phyloP scores from a whole-genome alignment of 345 rosid species.

The Eutrema yunnanense region DNA sequence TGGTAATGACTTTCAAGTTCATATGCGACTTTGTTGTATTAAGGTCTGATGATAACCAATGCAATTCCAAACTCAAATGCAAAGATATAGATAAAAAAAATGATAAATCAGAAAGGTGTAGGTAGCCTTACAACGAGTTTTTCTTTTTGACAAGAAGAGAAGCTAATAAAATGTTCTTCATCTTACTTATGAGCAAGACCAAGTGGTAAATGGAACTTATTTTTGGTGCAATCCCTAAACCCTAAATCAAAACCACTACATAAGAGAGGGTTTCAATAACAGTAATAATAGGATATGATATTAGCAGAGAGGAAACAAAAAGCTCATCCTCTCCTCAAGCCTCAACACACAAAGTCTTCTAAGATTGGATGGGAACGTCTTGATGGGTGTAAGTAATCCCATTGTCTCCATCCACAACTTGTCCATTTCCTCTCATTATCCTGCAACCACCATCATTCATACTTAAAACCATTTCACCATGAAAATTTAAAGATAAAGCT shows the following conservation, averaged over 20 bases:
- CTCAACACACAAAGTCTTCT: constrained; percentile 9
- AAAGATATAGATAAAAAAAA: neutral
- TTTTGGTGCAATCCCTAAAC: constrained; percentile 27
- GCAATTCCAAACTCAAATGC: neutral
- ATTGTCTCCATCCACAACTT: constrained; percentile 89
- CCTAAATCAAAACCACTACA: constrained; percentile 33
- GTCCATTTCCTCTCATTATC: constrained; percentile 90
- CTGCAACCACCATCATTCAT: constrained; percentile 37
- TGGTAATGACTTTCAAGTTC: neutral
- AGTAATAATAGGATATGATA: constrained; percentile 14
- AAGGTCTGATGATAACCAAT: neutral
- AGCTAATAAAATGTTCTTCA: constrained; percentile 18
- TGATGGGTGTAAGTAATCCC: constrained; percentile 67
- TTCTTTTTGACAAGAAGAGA: neutral
- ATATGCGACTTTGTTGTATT: neutral
- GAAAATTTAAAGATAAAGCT: neutral
- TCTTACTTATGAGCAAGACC: constrained; percentile 27
- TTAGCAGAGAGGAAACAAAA: constrained; percentile 29
- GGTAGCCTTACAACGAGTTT: constrained; percentile 21
- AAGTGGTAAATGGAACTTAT: constrained; percentile 22
- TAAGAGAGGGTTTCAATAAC: constrained; percentile 28
- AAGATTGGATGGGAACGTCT: constrained; percentile 40
- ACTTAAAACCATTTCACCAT: neutral
- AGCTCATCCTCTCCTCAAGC: constrained; percentile 24
- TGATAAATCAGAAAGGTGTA: constrained; percentile 4